Conservation (phyloP, 192 early-diverging fungal species). For the Linderina pennispora region DNA sequence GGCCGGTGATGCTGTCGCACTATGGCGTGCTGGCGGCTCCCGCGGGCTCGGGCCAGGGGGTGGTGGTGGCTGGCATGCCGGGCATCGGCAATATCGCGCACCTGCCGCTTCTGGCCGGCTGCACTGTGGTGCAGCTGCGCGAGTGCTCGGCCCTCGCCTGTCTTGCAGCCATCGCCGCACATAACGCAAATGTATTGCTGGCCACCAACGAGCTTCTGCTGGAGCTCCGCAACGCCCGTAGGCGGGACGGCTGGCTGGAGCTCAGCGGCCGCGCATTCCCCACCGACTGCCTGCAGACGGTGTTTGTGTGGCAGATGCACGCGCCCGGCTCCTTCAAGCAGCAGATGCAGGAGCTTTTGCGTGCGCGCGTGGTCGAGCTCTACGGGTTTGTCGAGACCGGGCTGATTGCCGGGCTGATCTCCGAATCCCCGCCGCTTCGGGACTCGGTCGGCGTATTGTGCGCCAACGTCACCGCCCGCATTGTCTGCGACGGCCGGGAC, state of each 20-base stretch:
- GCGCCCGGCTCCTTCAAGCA: conserved; percentile 15
- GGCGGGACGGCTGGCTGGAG: conserved; percentile 7
- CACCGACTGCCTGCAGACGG: conserved; percentile 12
- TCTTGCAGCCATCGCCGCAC: conserved; percentile 21
- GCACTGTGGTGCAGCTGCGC: conserved; percentile 33
- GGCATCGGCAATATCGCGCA: conserved; percentile 41
- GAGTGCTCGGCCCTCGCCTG: conserved; percentile 14
- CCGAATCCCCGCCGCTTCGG: conserved; percentile 34
- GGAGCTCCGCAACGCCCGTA: conserved; percentile 6
- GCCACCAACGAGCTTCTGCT: conserved; percentile 22
- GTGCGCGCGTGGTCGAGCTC: conserved; percentile 36
- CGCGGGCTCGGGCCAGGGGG: too few relatives aligned
- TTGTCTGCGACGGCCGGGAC: conserved; percentile 25
- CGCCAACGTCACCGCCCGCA: conserved; percentile 26
- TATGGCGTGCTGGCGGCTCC: conserved; percentile 36
- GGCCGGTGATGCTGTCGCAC: conserved; percentile 32
- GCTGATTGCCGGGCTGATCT: conserved; percentile 34
- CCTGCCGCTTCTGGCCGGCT: conserved; percentile 38
- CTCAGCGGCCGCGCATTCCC: conserved; percentile 16
- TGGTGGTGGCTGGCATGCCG: conserved; percentile 19
- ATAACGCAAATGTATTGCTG: conserved; percentile 19
- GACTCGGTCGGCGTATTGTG: conserved; percentile 38
- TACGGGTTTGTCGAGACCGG: conserved; percentile 42
- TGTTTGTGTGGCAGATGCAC: conserved; percentile 31
- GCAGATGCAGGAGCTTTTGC: conserved; percentile 12